These are phyloP conservation scores for Hypoxylon sp. DNA, from an alignment of 2,329 filamentous ascomycete genomes.

Conservation along the genomic window DNA sequence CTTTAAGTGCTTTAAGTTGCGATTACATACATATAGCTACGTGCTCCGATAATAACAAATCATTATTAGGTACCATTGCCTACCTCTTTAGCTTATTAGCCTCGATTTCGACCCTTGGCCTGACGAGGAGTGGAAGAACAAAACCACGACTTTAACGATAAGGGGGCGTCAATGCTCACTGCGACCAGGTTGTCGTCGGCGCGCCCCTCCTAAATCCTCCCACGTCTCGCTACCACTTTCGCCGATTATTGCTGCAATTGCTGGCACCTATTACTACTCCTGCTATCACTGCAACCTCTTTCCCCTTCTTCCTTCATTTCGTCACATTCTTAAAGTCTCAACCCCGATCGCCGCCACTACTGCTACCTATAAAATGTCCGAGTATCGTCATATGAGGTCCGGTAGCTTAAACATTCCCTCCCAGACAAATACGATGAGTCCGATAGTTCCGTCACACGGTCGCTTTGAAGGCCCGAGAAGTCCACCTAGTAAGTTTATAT, in stretches of 20 bases:
- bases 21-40: conserved; percentile 29
- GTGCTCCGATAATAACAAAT: conserved; percentile 45
- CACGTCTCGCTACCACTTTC: conserved; percentile 38
- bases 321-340: conserved; percentile 32
- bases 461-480: conserved; percentile 73
- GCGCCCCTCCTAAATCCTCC: conserved; percentile 45
- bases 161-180: conserved; percentile 46
- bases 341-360: conserved; percentile 34
- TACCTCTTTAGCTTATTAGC: conserved; percentile 23
- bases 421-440: conserved; percentile 55
- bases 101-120: conserved; percentile 27
- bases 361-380: conserved; percentile 58
- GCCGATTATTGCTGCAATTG: conserved; percentile 29
- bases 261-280: conserved; percentile 6
- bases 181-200: conserved; percentile 46
- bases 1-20: conserved; percentile 9
- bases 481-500: conserved; percentile 69
- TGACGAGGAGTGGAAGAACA: conserved; percentile 27
- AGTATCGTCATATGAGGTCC: conserved; percentile 70
- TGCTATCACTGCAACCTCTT: conserved; percentile 33
- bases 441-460: conserved; percentile 56
- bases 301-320: conserved; percentile 15
- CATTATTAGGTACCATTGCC: conserved; percentile 19
- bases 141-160: conserved; percentile 29
- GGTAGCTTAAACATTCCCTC: conserved; percentile 69